phyloP scores from a whole-genome alignment of 2,329 filamentous ascomycete species.

The Colletotrichum horii region DNA sequence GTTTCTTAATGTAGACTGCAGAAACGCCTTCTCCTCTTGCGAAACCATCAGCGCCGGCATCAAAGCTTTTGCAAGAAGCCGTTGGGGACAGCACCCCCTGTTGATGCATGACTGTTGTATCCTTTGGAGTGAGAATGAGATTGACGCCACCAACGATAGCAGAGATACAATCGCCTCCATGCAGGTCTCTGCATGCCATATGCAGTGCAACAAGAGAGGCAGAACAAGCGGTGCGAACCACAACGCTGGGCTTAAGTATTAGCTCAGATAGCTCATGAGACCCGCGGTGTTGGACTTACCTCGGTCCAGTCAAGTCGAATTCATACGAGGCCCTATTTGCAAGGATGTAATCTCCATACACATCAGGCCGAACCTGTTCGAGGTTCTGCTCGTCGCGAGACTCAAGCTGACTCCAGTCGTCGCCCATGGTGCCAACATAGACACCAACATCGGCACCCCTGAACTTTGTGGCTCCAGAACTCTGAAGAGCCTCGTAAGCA shows the following conservation, averaged over 20 bases:
- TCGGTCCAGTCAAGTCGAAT: constrained; percentile 35
- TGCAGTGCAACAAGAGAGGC: constrained; percentile 40
- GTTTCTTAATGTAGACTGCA: constrained; percentile 49
- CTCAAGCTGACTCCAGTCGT: constrained; percentile 29
- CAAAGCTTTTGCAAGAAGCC: constrained; percentile 41
- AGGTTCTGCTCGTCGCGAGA: constrained; percentile 24
- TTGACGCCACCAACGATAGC: constrained; percentile 42
- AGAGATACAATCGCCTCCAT: constrained; percentile 27
- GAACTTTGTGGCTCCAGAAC: constrained; percentile 28
- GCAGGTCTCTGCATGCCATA: constrained; percentile 37
- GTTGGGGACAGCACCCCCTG: constrained; percentile 40
- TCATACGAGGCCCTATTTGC: constrained; percentile 39
- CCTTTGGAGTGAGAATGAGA: constrained; percentile 36
- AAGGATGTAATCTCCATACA: constrained; percentile 28
- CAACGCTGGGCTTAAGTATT: constrained; percentile 22
- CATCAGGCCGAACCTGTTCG: constrained; percentile 25
- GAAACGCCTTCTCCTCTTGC: constrained; percentile 53
- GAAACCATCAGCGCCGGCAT: constrained; percentile 53
- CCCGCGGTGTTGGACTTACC: constrained; percentile 22
- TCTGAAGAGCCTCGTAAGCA: constrained; percentile 19
- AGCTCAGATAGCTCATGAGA: background rate
- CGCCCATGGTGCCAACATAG: constrained; percentile 34
- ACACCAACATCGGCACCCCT: constrained; percentile 30
- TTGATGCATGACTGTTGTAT: constrained; percentile 34
- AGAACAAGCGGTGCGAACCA: constrained; percentile 45